These are phyloP conservation scores for Botrytis porri DNA, from an alignment of 2,329 filamentous ascomycete species.

Conservation along the genomic window DNA sequence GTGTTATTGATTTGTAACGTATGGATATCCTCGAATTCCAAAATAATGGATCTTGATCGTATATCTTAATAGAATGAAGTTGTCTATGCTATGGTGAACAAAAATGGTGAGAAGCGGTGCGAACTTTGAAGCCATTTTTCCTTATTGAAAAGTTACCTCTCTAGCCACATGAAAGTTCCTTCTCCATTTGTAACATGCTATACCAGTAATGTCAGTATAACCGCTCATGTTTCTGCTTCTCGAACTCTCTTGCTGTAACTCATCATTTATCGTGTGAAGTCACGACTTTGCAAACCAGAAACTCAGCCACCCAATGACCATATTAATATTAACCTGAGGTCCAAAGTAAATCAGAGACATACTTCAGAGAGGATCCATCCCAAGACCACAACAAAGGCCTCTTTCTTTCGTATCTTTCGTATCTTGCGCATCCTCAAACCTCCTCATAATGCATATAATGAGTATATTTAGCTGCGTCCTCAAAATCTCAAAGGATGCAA, in stretches of 20 bases:
- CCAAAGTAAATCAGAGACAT: neutral
- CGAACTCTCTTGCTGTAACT: neutral
- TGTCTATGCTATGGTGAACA: conserved; percentile 32
- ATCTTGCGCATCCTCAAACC: neutral
- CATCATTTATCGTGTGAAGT: neutral
- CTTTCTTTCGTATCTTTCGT: neutral
- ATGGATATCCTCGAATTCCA: neutral
- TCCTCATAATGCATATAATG: neutral
- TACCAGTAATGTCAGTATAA: neutral
- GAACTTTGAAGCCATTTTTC: conserved; percentile 20
- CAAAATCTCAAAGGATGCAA: neutral
- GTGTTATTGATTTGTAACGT: neutral
- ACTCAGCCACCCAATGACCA: neutral
- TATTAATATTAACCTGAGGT: neutral
- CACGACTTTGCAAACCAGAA: neutral
- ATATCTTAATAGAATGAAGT: conserved; percentile 26
- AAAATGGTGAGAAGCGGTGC: conserved; percentile 23
- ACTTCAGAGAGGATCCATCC: neutral
- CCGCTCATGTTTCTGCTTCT: too few species aligned
- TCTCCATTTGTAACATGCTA: conserved; percentile 25
- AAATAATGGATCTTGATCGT: conserved; percentile 21
- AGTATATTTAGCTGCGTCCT: neutral
- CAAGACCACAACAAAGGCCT: neutral
- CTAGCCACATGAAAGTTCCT: conserved; percentile 18
- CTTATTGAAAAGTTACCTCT: neutral